These are phyloP conservation scores for Elsinoe ampelina DNA, from an alignment of 2,329 filamentous ascomycete species.

Conservation along the genomic window DNA sequence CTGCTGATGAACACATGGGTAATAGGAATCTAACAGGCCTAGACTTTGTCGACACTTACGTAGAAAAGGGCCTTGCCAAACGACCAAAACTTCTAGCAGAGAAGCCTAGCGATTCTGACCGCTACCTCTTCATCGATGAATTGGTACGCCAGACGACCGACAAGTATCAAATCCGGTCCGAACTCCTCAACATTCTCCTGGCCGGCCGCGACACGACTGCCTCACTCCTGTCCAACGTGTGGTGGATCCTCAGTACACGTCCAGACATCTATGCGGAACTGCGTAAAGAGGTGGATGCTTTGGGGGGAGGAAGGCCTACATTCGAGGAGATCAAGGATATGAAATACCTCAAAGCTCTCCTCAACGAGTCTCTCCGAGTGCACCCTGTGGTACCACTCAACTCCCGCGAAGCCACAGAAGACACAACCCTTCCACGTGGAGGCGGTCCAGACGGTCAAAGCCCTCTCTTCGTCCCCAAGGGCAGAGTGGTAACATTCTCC, in stretches of 20 bases:
- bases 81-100: constrained; percentile 25
- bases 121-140: constrained; percentile 43
- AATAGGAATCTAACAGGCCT: constrained; percentile 20
- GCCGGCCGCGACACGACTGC: constrained; percentile 48
- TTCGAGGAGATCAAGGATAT: constrained; percentile 29
- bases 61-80: constrained; percentile 34
- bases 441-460: constrained; percentile 43
- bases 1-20: too few species aligned
- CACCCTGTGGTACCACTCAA: constrained; percentile 76
- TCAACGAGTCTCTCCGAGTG: constrained; percentile 69
- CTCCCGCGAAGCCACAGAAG: constrained; percentile 58
- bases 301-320: constrained; percentile 35
- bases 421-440: constrained; percentile 66
- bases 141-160: constrained; percentile 39
- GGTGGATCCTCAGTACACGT: constrained; percentile 26
- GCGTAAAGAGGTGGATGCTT: constrained; percentile 23
- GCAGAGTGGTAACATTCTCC: constrained; percentile 57
- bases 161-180: constrained; percentile 38
- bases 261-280: constrained; percentile 25
- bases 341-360: constrained; percentile 44
- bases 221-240: constrained; percentile 40
- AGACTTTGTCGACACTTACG: constrained; percentile 42
- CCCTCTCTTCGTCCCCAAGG: constrained; percentile 58
- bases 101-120: constrained; percentile 25
- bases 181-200: constrained; percentile 43